phyloP scores from a whole-genome alignment of 768 basidiomycete genomes.

The Termitomyces sp. region DNA sequence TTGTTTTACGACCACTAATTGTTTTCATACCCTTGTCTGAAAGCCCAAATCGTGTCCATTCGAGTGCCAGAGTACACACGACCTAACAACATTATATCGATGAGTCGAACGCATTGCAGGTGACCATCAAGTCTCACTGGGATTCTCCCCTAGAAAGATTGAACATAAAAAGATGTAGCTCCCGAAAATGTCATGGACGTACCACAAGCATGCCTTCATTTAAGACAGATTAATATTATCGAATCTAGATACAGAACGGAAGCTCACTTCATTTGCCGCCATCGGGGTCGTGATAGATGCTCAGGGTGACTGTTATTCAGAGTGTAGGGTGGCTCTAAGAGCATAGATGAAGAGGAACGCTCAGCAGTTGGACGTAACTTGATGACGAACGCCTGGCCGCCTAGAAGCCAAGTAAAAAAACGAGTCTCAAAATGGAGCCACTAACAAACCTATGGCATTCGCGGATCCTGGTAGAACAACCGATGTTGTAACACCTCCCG shows the following conservation, averaged over 20 bases:
- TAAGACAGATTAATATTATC: background rate
- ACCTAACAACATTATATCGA: conserved; percentile 21
- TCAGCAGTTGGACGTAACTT: conserved; percentile 74
- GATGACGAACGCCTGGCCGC: conserved; percentile 74
- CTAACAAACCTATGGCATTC: conserved; percentile 51
- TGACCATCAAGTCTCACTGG: conserved; percentile 30
- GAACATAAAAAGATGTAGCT: background rate
- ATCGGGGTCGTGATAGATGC: conserved; percentile 45
- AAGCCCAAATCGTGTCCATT: conserved; percentile 70
- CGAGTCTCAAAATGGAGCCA: background rate
- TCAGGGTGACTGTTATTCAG: conserved; percentile 51
- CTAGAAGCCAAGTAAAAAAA: conserved; percentile 23
- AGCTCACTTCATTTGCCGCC: conserved; percentile 76
- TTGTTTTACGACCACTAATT: background rate
- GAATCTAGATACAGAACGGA: background rate
- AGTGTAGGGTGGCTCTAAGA: conserved; percentile 73
- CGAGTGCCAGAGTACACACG: conserved; percentile 42
- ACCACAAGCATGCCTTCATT: conserved; percentile 54
- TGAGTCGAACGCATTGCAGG: conserved; percentile 4
- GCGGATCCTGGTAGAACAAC: conserved; percentile 73
- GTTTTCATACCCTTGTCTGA: conserved; percentile 53
- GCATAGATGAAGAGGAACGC: conserved; percentile 67
- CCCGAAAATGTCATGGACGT: conserved; percentile 18
- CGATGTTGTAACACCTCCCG: conserved; percentile 79
- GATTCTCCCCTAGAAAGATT: conserved; percentile 46